Conservation (phyloP, 805 yeast species). For the Pichia deserticola region DNA sequence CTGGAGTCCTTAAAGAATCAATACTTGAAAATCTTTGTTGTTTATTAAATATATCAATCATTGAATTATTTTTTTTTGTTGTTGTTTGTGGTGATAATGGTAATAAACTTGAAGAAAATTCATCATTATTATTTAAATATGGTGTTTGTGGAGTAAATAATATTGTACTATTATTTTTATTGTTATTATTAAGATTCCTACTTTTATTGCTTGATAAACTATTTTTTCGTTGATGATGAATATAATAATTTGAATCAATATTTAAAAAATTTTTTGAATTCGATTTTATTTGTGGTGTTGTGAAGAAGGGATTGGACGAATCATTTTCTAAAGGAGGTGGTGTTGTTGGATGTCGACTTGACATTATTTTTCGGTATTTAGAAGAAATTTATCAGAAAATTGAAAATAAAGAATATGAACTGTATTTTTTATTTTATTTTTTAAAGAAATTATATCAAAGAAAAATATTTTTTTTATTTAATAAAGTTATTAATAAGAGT, state of each 20-base stretch:
- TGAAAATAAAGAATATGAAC: too few species aligned
- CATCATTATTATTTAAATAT: constrained; percentile 3
- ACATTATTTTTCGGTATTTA: neutral
- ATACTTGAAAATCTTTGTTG: neutral
- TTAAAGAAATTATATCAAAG: too few species aligned
- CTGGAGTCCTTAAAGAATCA: constrained; percentile 11
- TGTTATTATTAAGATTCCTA: neutral
- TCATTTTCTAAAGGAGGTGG: constrained; percentile 15
- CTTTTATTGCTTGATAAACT: neutral
- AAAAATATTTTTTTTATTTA: too few species aligned
- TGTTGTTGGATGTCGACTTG: constrained; percentile 19
- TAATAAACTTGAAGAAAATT: neutral
- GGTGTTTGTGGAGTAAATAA: constrained; percentile 12
- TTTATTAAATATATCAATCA: neutral
- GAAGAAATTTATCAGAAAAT: too few species aligned
- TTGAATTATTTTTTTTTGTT: neutral
- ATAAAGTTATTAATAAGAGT: too few species aligned
- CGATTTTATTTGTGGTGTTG: neutral
- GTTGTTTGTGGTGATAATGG: constrained; percentile 11
- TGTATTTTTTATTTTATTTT: too few species aligned
- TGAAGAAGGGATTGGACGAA: constrained; percentile 1
- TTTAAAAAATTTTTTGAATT: neutral
- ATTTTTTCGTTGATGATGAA: neutral
- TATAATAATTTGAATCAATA: neutral
- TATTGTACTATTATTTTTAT: neutral